A percentile compares a stretch with the other conserved stretches of the same genome.
Evolutionary conservation across 2,329 filamentous ascomycete species (phyloP).

Genomic region (Periconia sp.): DNA sequence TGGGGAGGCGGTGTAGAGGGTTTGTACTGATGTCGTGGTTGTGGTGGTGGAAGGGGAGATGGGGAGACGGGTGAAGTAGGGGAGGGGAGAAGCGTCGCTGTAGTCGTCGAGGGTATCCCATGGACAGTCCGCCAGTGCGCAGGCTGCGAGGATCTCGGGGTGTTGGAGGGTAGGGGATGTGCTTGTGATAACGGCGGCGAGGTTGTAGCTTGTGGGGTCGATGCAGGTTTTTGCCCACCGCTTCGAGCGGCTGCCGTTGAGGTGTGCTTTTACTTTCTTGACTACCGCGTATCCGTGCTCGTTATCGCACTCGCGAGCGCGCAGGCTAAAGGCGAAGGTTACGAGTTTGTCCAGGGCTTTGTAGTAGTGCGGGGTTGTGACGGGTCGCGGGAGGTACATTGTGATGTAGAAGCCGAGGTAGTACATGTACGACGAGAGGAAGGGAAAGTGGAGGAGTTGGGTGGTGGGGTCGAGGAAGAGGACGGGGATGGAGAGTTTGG

Average conservation of each 20-base stretch:
- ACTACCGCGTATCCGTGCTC: slow-evolving; percentile 23
- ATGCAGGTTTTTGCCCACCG: slow-evolving; percentile 29
- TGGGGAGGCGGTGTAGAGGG: slow-evolving; percentile 21
- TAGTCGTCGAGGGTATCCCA: slow-evolving; percentile 14
- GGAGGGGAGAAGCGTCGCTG: not conserved
- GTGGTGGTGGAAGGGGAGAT: slow-evolving; percentile 24
- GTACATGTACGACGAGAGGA: slow-evolving; percentile 32
- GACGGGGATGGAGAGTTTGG: slow-evolving; percentile 25
- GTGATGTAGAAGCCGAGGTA: slow-evolving; percentile 36
- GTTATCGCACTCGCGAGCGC: slow-evolving; percentile 20
- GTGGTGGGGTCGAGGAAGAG: slow-evolving; percentile 30
- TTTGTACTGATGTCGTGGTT: not conserved
- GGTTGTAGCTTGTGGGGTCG: slow-evolving; percentile 21
- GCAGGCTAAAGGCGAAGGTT: slow-evolving; percentile 30
- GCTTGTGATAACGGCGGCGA: slow-evolving; percentile 13
- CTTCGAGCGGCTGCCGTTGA: slow-evolving; percentile 18
- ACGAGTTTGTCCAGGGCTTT: slow-evolving; percentile 30
- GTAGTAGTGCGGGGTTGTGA: slow-evolving; percentile 23
- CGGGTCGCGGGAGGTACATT: slow-evolving; percentile 23
- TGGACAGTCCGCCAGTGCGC: slow-evolving; percentile 30
- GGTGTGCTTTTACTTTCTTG: slow-evolving; percentile 23
- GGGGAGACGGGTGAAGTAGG: slow-evolving; percentile 27
- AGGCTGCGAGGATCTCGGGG: slow-evolving; percentile 22
- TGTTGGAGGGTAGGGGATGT: slow-evolving; percentile 19
- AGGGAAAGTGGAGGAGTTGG: slow-evolving; percentile 22